phyloP scores from a whole-genome alignment of 306 rosid genomes.

The Rosa rugosa region DNA sequence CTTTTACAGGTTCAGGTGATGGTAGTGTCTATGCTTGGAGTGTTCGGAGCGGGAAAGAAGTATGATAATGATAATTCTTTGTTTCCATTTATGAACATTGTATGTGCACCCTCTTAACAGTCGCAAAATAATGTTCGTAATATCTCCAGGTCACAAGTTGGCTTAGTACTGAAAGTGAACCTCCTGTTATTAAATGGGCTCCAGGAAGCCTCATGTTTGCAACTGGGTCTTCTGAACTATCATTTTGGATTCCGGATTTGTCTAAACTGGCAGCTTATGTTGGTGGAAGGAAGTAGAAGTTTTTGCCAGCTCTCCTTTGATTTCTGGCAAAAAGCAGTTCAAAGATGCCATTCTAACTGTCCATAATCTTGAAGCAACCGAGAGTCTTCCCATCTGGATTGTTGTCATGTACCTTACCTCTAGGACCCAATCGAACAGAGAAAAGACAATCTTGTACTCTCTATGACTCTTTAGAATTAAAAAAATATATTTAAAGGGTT shows the following conservation, averaged over 20 bases:
- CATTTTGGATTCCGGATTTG: slow-evolving; percentile 94
- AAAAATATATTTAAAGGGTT: neutral
- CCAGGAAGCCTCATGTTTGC: slow-evolving; percentile 92
- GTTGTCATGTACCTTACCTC: slow-evolving; percentile 7
- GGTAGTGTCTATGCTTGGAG: slow-evolving; percentile 92
- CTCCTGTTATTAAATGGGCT: slow-evolving; percentile 93
- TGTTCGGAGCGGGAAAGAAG: slow-evolving; percentile 87
- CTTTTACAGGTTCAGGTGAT: slow-evolving; percentile 78
- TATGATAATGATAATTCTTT: slow-evolving; percentile 20
- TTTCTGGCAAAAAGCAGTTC: slow-evolving; percentile 8
- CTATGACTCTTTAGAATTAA: neutral
- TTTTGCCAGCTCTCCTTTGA: neutral
- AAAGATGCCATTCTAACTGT: slow-evolving; percentile 11
- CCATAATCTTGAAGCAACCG: slow-evolving; percentile 9
- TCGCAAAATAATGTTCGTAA: slow-evolving; percentile 15
- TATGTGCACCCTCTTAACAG: neutral
- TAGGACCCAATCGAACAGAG: slow-evolving; percentile 18
- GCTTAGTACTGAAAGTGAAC: slow-evolving; percentile 89
- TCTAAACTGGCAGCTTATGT: slow-evolving; percentile 85
- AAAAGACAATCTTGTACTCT: neutral
- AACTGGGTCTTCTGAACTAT: slow-evolving; percentile 85
- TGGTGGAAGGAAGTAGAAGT: slow-evolving; percentile 73
- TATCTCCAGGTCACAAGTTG: slow-evolving; percentile 75
- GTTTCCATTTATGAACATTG: neutral
- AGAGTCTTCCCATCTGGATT: neutral